Conservation (phyloP, 1,139 yeast species). For the Zygoascus hellenicus region DNA sequence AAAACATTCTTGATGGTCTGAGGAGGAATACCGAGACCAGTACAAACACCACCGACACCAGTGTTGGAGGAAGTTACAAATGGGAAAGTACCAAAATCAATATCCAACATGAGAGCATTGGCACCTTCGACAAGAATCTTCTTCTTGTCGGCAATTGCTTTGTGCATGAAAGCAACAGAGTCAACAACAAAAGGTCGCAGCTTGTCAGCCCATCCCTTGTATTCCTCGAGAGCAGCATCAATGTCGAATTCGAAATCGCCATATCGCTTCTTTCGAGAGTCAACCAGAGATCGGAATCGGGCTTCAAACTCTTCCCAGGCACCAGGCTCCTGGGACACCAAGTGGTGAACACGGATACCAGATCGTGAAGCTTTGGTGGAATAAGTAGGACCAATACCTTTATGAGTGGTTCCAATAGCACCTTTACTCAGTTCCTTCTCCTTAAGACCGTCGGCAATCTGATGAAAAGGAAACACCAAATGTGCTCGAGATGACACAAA, state of each 20-base stretch:
- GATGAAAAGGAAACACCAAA: conserved; percentile 95
- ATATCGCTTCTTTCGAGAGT: conserved; percentile 79
- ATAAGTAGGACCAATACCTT: conserved; percentile 98
- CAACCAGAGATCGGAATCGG: conserved; percentile 68
- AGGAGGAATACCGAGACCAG: conserved; percentile 96
- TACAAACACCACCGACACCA: conserved; percentile 95
- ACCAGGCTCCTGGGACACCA: conserved; percentile 80
- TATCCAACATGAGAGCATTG: conserved; percentile 94
- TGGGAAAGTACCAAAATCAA: conserved; percentile 98
- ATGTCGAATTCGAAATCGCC: conserved; percentile 87
- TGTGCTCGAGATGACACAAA: conserved; percentile 93
- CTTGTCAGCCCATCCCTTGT: conserved; percentile 65
- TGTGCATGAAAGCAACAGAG: conserved; percentile 83
- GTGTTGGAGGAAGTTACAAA: conserved; percentile 94
- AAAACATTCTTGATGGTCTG: conserved; percentile 67
- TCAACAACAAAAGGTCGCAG: conserved; percentile 91
- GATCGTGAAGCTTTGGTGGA: conserved; percentile 96
- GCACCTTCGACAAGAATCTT: conserved; percentile 96
- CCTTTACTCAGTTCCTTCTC: conserved; percentile 90
- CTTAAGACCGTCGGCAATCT: conserved; percentile 89
- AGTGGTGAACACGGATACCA: conserved; percentile 94
- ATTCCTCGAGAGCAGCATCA: conserved; percentile 72
- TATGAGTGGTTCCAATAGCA: conserved; percentile 97
- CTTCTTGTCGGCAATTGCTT: conserved; percentile 70
- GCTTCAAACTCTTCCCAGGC: conserved; percentile 91